These are phyloP conservation scores for Lophium mytilinum DNA, from an alignment of 495 filamentous ascomycete species.

Conservation along the genomic window DNA sequence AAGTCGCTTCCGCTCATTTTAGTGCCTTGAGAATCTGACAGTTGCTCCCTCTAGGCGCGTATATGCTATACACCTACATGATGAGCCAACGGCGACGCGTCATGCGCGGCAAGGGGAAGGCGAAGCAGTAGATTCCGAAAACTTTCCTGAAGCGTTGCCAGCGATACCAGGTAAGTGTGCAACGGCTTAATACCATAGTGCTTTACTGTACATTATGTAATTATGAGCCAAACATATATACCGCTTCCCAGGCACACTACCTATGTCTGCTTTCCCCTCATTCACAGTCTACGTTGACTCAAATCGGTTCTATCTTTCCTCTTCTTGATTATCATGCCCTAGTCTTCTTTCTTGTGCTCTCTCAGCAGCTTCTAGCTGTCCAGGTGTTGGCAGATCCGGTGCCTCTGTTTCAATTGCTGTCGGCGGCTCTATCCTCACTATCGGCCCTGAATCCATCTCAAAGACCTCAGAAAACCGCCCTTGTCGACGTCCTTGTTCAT, in stretches of 20 bases:
- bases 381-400: neutral
- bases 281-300: no score
- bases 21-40: neutral
- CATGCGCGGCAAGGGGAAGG: slow-evolving; percentile 44
- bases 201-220: no score
- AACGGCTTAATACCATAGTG: no score
- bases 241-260: no score
- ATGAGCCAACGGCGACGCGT: slow-evolving; percentile 77
- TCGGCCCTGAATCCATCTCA: slow-evolving; percentile 17
- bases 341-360: neutral
- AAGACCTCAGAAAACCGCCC: neutral
- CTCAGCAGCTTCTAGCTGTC: neutral
- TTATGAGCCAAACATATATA: no score
- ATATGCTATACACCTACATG: slow-evolving; percentile 90
- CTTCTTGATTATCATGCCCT: no score
- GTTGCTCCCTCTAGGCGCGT: slow-evolving; percentile 53
- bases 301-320: no score
- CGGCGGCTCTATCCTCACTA: neutral
- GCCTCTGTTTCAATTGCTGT: neutral
- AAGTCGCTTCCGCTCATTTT: slow-evolving; percentile 30
- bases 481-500: neutral
- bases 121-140: neutral
- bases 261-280: no score
- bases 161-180: no score
- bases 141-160: no score